Evolutionary conservation across 2,329 filamentous ascomycete species (phyloP), one percentile per base, ranked within the genome.

Genomic region (Eutypa lata): DNA sequence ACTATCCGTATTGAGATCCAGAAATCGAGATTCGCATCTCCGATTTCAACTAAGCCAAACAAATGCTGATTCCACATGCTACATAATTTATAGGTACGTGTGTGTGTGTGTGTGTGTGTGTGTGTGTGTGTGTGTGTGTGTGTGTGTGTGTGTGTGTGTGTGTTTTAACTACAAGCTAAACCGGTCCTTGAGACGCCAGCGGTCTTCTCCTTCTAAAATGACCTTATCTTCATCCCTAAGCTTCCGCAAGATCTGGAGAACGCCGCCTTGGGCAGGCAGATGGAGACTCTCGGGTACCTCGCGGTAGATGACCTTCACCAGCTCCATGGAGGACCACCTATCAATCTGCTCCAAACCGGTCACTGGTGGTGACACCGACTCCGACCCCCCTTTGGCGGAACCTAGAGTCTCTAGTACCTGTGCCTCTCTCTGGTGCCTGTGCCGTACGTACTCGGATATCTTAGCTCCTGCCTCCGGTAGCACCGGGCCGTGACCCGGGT

Each of bases 231-330:
- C 94, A 13, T 71, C 74, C 67, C 84, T 75, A 59, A 99, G 73
- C 76, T 97, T 97, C 53, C 77, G 73, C 58, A 99, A 70, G 51
- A 97, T 88, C 73, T 93, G 89, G 56, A 86, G 56, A 7, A 97
- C 76, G 1, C 92, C 91, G 40, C 80, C 78, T 57, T 89, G 84
- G 0, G 94, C 94, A 8, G 92, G 87, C 11, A 79, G 66, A 70
- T 92, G 89, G 59, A 97, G 75, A 63, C 79, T 83, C 67, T 89
- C 84, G 0, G 89, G 87, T 21, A 96, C 86, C 62, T 90, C 86
- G 50, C 79, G 80, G 68, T 99, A 99, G 33, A 99, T 90, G 31
- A 89, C 75, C 70, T 88, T 89, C n/a, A 97, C 93, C 57, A 97
- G 76, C 53, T 93, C 90, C 80, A 91, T 87, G 8, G 84, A 79